Base-by-base conservation (phyloP, 371 early-diverging fungal species). In the Rhizopus sp. region DNA sequence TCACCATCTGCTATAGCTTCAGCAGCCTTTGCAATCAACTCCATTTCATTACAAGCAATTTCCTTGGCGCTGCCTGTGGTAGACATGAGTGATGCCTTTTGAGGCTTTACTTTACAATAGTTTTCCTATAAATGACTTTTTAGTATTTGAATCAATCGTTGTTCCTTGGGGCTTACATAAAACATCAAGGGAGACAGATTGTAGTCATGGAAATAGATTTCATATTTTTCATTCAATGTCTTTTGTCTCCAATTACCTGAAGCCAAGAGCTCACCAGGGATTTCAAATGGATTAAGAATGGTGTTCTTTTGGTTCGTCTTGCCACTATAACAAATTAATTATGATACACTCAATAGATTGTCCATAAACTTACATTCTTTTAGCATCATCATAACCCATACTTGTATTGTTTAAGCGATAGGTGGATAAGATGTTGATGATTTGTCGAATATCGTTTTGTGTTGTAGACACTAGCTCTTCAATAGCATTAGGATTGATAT, bases 381-480 rank as follows among this genome's bases (percentile, higher is more conserved):
- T 92, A 32, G 93, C 89, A 53, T 93, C 83, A 60, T 96, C 92
- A 61, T 85, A 96, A 32, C 77, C 70, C 86, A 99, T 87, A 1
- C 69, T 70, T 9, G 73, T 65, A 53, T 82, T 70, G 7, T 76
- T 73, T 16, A 96, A 70, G 37, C 90, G 81, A 68, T 92, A 97
- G 7, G 92, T 91, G 3, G 98, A 95, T 48, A 99, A 65, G 54
- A 94, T 84, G 71, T 98, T 99, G 46, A 99, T 82, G 49, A 98
- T 88, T 77, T 99, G 99, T n/a, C 99, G 92, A 59, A 99, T 93
- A 77, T 99, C 99, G 33, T 91, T 90, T 41, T 89, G 84, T 1
- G 97, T 93, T 0, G 84, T 70, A 41, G 75, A 71, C 7, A 97
- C 88, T n/a, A 99, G 76, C 64, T 94, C 87, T 45, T 90, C 93